Conservation (phyloP, 2,329 filamentous ascomycete species). For the Conoideocrella luteorostrata region DNA sequence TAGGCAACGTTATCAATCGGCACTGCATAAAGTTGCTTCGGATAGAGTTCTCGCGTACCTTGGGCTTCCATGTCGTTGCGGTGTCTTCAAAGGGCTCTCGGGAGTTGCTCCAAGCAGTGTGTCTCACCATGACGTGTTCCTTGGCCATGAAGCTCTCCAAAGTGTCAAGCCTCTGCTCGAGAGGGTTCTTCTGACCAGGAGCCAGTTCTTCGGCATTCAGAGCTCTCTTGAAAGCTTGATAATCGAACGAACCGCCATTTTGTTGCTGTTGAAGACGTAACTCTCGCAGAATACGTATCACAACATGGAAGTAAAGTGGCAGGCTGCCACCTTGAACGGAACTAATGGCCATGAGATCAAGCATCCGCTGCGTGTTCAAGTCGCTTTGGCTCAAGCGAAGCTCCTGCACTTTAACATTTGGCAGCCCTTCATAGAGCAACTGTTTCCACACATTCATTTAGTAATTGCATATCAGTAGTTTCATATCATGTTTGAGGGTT, state of each 20-base stretch:
- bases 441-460: no score
- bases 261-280: conserved; percentile 42
- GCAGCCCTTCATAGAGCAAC: conserved; percentile 34
- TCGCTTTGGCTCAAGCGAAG: conserved; percentile 45
- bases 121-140: conserved; percentile 11
- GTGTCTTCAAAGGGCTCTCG: conserved; percentile 1
- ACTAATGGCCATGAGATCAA: conserved; percentile 52
- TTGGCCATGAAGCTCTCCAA: conserved; percentile 50
- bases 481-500: neutral
- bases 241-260: conserved; percentile 36
- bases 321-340: conserved; percentile 26
- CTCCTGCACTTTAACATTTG: conserved; percentile 40
- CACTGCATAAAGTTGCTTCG: no score
- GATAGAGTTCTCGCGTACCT: conserved; percentile 14
- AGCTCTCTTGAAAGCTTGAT: conserved; percentile 37
- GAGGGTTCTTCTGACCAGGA: conserved; percentile 42
- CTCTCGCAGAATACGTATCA: conserved; percentile 49
- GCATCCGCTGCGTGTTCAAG: conserved; percentile 52
- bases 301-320: conserved; percentile 53
- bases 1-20: neutral
- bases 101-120: neutral
- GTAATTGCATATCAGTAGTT: no score
- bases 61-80: conserved; percentile 15
- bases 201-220: conserved; percentile 31
- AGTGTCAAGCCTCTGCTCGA: conserved; percentile 35